These are phyloP conservation scores for Talaromyces adpressus DNA, from an alignment of 495 filamentous ascomycete species.

Conservation along the genomic window DNA sequence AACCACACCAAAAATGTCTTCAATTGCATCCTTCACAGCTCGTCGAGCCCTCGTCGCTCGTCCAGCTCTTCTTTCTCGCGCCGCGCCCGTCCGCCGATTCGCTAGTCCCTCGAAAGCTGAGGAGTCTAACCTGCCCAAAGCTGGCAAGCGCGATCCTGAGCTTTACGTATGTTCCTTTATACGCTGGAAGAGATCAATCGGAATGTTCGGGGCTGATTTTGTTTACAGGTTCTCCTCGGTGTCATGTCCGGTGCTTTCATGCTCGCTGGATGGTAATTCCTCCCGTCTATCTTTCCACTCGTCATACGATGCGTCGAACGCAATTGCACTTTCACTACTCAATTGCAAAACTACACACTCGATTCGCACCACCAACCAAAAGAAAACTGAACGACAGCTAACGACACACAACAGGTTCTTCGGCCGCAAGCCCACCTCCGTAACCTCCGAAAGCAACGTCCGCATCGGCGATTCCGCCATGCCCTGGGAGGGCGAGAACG, in stretches of 20 bases:
- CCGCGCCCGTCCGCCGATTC: conserved; percentile 35
- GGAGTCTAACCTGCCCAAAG: conserved; percentile 51
- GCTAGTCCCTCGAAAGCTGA: conserved; percentile 34
- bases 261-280: conserved; percentile 68
- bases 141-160: conserved; percentile 70
- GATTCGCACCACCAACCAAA: neutral
- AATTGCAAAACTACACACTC: neutral
- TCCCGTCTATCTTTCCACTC: conserved; percentile 53
- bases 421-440: conserved; percentile 80
- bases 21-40: conserved; percentile 44
- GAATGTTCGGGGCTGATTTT: conserved; percentile 12
- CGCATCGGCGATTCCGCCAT: conserved; percentile 65
- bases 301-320: neutral
- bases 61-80: conserved; percentile 28
- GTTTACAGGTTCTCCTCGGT: conserved; percentile 69
- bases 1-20: conserved; percentile 33
- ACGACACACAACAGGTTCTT: conserved; percentile 26
- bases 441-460: conserved; percentile 74
- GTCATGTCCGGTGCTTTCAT: conserved; percentile 87
- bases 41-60: conserved; percentile 40
- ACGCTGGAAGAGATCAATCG: conserved; percentile 7
- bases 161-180: conserved; percentile 57
- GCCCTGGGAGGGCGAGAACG: conserved; percentile 74
- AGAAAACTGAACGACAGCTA: neutral
- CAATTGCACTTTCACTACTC: neutral